phyloP scores from a whole-genome alignment of 208 protist species.

The Phytomonas serpens region DNA sequence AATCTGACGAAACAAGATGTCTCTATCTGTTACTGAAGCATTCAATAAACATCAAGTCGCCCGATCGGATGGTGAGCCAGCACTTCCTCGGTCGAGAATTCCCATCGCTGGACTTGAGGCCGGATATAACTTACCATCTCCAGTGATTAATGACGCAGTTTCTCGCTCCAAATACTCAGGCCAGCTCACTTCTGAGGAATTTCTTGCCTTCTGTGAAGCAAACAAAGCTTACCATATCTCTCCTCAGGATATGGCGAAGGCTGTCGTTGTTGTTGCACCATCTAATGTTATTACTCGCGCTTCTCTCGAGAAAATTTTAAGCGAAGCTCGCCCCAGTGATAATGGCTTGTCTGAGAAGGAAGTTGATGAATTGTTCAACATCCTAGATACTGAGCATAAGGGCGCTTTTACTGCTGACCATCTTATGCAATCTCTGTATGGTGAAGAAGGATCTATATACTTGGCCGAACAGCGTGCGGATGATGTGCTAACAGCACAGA shows the following conservation, averaged over 20 bases:
- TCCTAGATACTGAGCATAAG: conserved; percentile 59
- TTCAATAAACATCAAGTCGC: conserved; percentile 61
- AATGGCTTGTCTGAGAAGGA: conserved; percentile 53
- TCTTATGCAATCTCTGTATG: conserved; percentile 74
- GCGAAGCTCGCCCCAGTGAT: conserved; percentile 26
- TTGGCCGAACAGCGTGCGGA: conserved; percentile 47
- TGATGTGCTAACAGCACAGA: conserved; percentile 22
- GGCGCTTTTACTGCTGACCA: conserved; percentile 56
- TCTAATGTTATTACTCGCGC: conserved; percentile 59
- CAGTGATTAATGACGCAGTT: conserved; percentile 53
- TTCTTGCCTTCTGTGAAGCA: conserved; percentile 52
- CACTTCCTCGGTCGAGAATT: conserved; percentile 50
- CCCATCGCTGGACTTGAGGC: conserved; percentile 73
- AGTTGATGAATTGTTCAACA: conserved; percentile 70
- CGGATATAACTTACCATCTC: conserved; percentile 53
- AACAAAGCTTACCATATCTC: conserved; percentile 38
- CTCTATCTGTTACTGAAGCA: conserved; percentile 40
- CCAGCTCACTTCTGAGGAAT: conserved; percentile 71
- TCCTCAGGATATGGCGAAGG: conserved; percentile 54
- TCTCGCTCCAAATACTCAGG: conserved; percentile 34
- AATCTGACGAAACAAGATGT: conserved; percentile 28
- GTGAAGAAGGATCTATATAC: conserved; percentile 38
- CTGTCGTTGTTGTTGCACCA: conserved; percentile 58
- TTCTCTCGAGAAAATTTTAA: conserved; percentile 59
- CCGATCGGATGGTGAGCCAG: conserved; percentile 56